Percentiles rank a stretch among this genome's conserved stretches.
Conservation (phyloP, 495 filamentous ascomycete genomes). For the Aspergillus ostianus region DNA sequence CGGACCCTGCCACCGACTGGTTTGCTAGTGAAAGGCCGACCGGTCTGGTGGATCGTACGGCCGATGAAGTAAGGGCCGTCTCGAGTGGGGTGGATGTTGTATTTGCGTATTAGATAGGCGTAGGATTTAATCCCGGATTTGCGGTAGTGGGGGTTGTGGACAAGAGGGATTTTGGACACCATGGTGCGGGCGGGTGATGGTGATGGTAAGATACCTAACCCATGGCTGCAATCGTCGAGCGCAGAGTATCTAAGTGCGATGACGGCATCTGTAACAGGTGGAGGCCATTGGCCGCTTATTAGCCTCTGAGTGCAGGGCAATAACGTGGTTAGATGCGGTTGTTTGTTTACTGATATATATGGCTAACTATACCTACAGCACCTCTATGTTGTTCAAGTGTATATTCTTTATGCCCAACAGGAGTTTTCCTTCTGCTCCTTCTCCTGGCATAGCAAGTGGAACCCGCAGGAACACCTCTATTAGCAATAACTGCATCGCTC, state of each 20-base stretch:
- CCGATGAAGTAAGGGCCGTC: conserved; percentile 63
- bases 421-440: neutral
- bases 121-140: conserved; percentile 71
- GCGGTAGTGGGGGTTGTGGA: conserved; percentile 62
- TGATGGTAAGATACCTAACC: too few relatives aligned
- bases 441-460: conserved; percentile 32
- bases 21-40: conserved; percentile 39
- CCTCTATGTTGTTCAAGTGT: neutral
- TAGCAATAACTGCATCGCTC: conserved; percentile 62
- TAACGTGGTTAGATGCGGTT: neutral
- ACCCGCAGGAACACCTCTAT: conserved; percentile 46
- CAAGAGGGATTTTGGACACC: conserved; percentile 43
- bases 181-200: conserved; percentile 21
- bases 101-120: conserved; percentile 67
- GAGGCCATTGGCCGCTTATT: neutral
- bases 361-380: neutral
- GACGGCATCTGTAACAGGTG: neutral
- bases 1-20: conserved; percentile 47
- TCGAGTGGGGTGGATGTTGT: conserved; percentile 65
- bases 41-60: conserved; percentile 43
- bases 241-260: neutral
- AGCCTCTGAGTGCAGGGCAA: neutral
- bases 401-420: neutral
- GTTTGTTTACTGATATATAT: neutral
- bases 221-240: neutral